Conservation (phyloP, 345 rosid genomes). For the Pistacia vera region DNA sequence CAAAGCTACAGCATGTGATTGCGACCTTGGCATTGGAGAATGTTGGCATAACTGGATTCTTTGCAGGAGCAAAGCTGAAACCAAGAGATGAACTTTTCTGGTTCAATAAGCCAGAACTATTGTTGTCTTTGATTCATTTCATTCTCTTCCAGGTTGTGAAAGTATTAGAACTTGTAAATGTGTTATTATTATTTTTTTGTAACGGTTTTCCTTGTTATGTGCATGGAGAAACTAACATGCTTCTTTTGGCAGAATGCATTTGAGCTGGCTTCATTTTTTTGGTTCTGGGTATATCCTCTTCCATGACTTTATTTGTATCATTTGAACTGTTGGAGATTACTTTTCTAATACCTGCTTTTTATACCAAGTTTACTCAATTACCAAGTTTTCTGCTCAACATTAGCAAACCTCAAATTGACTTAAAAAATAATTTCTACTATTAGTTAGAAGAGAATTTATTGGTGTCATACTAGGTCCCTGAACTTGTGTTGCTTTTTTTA, state of each 20-base stretch:
- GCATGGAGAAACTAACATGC: slow-evolving; percentile 23
- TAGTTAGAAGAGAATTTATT: neutral
- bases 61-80: slow-evolving; percentile 51
- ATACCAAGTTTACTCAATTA: no score
- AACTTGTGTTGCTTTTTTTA: slow-evolving; percentile 1
- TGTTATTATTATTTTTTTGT: neutral
- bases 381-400: neutral
- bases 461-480: neutral
- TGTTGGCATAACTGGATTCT: slow-evolving; percentile 57
- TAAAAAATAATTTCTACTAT: neutral
- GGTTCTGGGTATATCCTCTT: slow-evolving; percentile 86
- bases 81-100: slow-evolving; percentile 97
- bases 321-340: slow-evolving; percentile 13
- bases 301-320: slow-evolving; percentile 18
- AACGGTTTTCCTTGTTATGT: neutral
- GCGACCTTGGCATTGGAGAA: slow-evolving; percentile 86
- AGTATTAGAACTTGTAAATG: slow-evolving; percentile 3
- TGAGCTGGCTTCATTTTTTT: slow-evolving; percentile 92
- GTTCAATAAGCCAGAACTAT: slow-evolving; percentile 87
- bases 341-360: neutral
- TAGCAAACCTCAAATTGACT: slow-evolving; percentile 8
- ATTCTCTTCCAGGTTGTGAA: slow-evolving; percentile 80
- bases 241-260: slow-evolving; percentile 75
- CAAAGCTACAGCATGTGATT: slow-evolving; percentile 88
- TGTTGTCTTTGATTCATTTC: slow-evolving; percentile 83